A percentile compares a stretch with the other conserved stretches of the same genome.
phyloP scores from a whole-genome alignment of 192 early-diverging fungal species.

The Rhizoclosmatium globosum region DNA sequence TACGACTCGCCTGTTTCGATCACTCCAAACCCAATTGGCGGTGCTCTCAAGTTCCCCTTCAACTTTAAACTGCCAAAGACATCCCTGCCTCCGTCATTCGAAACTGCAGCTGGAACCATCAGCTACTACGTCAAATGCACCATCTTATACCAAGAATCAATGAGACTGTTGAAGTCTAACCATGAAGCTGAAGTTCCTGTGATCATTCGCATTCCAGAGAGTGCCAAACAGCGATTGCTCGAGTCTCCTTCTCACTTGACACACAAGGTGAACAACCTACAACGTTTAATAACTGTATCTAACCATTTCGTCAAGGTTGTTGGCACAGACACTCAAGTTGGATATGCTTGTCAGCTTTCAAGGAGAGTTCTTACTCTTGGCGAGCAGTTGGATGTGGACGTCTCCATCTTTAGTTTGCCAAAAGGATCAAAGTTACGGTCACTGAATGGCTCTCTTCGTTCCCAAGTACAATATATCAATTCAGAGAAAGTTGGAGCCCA shows the following conservation, averaged over 20 bases:
- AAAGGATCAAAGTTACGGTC: conserved; percentile 1
- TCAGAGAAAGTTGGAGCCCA: conserved; percentile 12
- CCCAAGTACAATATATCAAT: conserved; percentile 5
- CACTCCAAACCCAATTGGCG: conserved; percentile 5
- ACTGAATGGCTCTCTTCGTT: conserved; percentile 23
- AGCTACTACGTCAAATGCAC: conserved; percentile 27
- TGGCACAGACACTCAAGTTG: neutral
- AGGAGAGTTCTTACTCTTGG: neutral
- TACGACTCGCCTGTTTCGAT: neutral
- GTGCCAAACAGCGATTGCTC: conserved; percentile 2
- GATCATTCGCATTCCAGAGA: conserved; percentile 26
- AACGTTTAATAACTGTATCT: too few species aligned
- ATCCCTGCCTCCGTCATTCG: conserved; percentile 25
- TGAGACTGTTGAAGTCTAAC: conserved; percentile 33
- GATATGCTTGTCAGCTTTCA: conserved; percentile 28
- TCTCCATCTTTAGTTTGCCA: conserved; percentile 19
- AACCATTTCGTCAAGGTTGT: neutral
- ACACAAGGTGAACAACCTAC: neutral
- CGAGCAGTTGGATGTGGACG: conserved; percentile 26
- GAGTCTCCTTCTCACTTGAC: neutral
- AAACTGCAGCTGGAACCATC: conserved; percentile 9
- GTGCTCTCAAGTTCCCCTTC: conserved; percentile 14
- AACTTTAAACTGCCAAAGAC: conserved; percentile 30
- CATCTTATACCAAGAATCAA: conserved; percentile 32
- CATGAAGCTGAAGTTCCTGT: conserved; percentile 28